phyloP scores from a whole-genome alignment of 805 yeast genomes.

The Tetrapisispora arboricola region DNA sequence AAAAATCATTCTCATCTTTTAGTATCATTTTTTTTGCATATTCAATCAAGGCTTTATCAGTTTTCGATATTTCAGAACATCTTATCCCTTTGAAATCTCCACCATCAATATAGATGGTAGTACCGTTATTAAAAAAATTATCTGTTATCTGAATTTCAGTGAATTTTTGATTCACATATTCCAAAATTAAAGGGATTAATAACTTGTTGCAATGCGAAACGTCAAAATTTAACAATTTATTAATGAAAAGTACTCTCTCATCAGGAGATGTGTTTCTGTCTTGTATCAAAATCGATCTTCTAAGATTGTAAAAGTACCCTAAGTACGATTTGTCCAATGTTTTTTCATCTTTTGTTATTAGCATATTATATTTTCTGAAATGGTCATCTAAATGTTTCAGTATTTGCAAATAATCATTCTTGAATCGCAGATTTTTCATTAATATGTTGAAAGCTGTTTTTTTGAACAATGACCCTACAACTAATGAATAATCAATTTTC shows the following conservation, averaged over 20 bases:
- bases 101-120: conserved; percentile 10
- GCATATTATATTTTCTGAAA: background rate
- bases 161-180: background rate
- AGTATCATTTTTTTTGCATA: background rate
- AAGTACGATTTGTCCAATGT: background rate
- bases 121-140: background rate
- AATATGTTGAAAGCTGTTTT: background rate
- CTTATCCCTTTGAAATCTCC: conserved; percentile 13
- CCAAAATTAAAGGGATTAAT: background rate
- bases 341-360: too few species aligned
- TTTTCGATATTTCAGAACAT: conserved; percentile 2
- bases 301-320: conserved; percentile 8
- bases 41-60: background rate
- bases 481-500: background rate
- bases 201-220: background rate
- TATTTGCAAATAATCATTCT: too few species aligned
- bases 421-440: background rate
- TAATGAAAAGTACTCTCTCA: conserved; percentile 10
- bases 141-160: background rate
- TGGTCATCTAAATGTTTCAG: background rate
- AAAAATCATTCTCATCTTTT: background rate
- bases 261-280: conserved; percentile 16
- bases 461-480: background rate
- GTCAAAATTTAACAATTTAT: conserved; percentile 5
- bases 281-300: conserved; percentile 10